Percentiles rank a stretch among this genome's conserved stretches.
Evolutionary conservation across 805 yeast species (phyloP).

Genomic region (Kockiozyma suomiensis): DNA sequence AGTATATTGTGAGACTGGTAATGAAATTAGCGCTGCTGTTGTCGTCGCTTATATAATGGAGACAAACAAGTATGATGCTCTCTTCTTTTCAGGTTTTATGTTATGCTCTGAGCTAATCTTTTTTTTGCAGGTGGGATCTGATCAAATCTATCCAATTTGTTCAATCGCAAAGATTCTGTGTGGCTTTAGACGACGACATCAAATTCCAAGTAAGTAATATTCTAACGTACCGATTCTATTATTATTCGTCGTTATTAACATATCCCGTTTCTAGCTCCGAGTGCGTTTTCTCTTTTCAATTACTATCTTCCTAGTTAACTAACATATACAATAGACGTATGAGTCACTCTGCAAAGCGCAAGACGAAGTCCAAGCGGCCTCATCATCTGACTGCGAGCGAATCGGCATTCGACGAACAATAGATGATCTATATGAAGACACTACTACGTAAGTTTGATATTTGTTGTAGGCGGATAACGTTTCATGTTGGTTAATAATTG

Average conservation of each 20-base stretch:
- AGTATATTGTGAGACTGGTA: conserved; percentile 43
- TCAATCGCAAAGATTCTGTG: conserved; percentile 39
- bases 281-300: conserved; percentile 14
- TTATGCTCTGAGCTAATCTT: neutral
- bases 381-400: neutral
- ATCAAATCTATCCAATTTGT: conserved; percentile 40
- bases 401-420: conserved; percentile 12
- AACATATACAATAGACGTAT: conserved; percentile 16
- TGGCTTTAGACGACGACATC: conserved; percentile 37
- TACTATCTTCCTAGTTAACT: too few relatives aligned
- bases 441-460: conserved; percentile 1
- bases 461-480: neutral
- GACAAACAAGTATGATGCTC: conserved; percentile 26
- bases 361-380: conserved; percentile 6
- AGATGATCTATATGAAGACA: conserved; percentile 24
- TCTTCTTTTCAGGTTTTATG: too few relatives aligned
- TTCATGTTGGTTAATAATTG: neutral
- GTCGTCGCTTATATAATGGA: conserved; percentile 41
- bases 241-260: neutral
- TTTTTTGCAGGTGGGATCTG: conserved; percentile 23
- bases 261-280: conserved; percentile 9
- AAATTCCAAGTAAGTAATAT: conserved; percentile 30
- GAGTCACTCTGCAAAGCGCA: conserved; percentile 28
- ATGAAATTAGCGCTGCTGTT: conserved; percentile 41
- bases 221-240: neutral